These are phyloP conservation scores for Berberis thunbergii DNA, from an alignment of 164 flowering plant species.

Conservation along the genomic window DNA sequence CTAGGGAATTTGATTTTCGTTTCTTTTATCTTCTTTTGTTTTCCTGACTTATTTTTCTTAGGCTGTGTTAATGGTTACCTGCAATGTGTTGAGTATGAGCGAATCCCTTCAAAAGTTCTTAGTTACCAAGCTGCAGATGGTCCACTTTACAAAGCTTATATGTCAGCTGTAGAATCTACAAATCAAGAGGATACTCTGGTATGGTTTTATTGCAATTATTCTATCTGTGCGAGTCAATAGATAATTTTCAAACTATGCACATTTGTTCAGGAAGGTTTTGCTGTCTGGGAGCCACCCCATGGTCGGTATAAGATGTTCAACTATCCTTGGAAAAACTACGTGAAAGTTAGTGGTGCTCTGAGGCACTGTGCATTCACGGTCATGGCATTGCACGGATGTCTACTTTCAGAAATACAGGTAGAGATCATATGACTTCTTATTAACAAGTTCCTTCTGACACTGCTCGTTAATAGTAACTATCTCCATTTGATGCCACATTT, in stretches of 20 bases:
- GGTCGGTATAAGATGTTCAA: constrained; percentile 56
- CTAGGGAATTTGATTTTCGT: no score
- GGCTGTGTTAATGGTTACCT: constrained; percentile 77
- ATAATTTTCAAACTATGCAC: background rate
- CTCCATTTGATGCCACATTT: background rate
- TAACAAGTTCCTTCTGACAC: background rate
- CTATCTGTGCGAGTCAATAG: no score
- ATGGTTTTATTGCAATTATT: background rate
- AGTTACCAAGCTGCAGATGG: constrained; percentile 76
- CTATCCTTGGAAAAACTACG: constrained; percentile 80
- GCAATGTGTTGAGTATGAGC: constrained; percentile 61
- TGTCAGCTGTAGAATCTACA: constrained; percentile 74
- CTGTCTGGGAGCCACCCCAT: constrained; percentile 93
- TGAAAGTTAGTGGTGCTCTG: constrained; percentile 68
- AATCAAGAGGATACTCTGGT: constrained; percentile 71
- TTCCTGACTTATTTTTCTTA: constrained; percentile 15
- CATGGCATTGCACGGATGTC: constrained; percentile 93
- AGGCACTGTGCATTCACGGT: constrained; percentile 92
- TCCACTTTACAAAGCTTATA: constrained; percentile 66
- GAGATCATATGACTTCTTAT: no score
- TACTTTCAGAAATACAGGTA: constrained; percentile 95
- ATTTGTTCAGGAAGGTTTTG: constrained; percentile 56
- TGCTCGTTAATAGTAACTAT: background rate
- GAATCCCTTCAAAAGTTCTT: constrained; percentile 74
- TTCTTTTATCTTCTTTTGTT: background rate